Conservation (phyloP, 306 rosid species). For the Dryas alaskensis region DNA sequence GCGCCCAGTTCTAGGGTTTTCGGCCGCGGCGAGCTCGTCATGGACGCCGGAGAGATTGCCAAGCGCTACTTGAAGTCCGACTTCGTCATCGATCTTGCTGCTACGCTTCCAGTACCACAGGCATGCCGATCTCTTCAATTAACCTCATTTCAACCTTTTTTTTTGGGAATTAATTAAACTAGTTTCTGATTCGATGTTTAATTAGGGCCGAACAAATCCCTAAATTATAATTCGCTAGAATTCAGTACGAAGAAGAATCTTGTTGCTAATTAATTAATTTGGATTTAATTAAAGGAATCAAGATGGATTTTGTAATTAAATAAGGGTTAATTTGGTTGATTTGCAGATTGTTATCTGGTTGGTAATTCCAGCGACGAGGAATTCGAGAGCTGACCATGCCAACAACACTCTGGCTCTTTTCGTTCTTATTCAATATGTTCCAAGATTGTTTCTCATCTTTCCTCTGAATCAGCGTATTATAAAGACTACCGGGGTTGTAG, state of each 20-base stretch:
- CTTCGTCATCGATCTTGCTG: slow-evolving; percentile 83
- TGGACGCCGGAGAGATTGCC: slow-evolving; percentile 63
- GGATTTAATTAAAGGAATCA: too few species aligned
- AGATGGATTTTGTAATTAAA: background rate
- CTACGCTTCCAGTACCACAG: slow-evolving; percentile 83
- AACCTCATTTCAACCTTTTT: too few species aligned
- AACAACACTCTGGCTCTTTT: slow-evolving; percentile 79
- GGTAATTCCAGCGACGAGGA: slow-evolving; percentile 55
- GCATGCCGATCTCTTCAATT: slow-evolving; percentile 18
- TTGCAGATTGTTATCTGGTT: slow-evolving; percentile 81
- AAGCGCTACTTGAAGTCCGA: slow-evolving; percentile 66
- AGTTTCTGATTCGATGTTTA: too few species aligned
- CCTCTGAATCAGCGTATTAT: slow-evolving; percentile 72
- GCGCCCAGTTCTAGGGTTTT: slow-evolving; percentile 78
- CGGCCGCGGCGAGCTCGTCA: slow-evolving; percentile 88
- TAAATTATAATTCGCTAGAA: too few species aligned
- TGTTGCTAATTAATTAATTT: too few species aligned
- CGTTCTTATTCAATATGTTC: slow-evolving; percentile 75
- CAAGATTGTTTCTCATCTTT: slow-evolving; percentile 77
- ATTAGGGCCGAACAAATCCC: too few species aligned
- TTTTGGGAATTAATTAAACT: too few species aligned
- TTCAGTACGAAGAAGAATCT: too few species aligned
- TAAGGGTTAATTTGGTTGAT: background rate
- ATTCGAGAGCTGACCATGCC: slow-evolving; percentile 56
- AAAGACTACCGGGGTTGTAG: slow-evolving; percentile 72